Percentiles rank a stretch among this genome's conserved stretches.
Evolutionary conservation across 1,284 basidiomycete species (phyloP).

Genomic region (Irpex lacteus): DNA sequence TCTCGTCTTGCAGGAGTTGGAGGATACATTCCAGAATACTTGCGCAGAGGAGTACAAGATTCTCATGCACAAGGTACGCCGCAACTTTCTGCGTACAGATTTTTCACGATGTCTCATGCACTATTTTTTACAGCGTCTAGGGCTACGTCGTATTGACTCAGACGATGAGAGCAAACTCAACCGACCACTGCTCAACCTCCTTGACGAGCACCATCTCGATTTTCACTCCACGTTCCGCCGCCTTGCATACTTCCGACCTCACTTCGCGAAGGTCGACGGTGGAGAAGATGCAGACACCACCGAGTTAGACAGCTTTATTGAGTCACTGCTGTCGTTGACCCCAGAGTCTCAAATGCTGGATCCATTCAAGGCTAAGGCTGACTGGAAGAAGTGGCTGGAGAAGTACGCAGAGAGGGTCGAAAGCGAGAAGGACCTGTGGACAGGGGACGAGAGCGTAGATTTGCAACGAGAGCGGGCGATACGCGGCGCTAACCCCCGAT

Average conservation of each 20-base stretch:
- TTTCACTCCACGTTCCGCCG: conserved; percentile 81
- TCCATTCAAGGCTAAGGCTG: conserved; percentile 39
- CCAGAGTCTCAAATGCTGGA: conserved; percentile 44
- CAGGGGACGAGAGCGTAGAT: conserved; percentile 27
- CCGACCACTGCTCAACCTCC: conserved; percentile 64
- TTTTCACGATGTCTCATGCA: neutral
- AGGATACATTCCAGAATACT: conserved; percentile 51
- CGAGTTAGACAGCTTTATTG: conserved; percentile 40
- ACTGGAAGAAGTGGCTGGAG: conserved; percentile 68
- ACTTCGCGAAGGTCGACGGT: conserved; percentile 9
- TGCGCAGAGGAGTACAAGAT: conserved; percentile 59
- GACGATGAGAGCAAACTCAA: conserved; percentile 62
- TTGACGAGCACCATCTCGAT: conserved; percentile 73
- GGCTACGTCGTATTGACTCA: conserved; percentile 50
- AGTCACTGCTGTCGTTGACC: conserved; percentile 44
- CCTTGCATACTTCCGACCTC: conserved; percentile 62
- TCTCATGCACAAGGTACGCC: conserved; percentile 64
- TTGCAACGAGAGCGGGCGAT: conserved; percentile 45
- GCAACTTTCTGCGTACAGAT: neutral
- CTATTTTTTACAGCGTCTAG: conserved; percentile 59
- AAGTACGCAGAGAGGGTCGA: conserved; percentile 62
- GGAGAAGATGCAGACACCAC: neutral
- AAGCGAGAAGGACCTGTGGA: conserved; percentile 47
- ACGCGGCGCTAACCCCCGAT: conserved; percentile 74
- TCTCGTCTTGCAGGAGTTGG: conserved; percentile 55